These are phyloP conservation scores for Eragrostis tef DNA, from an alignment of 202 grass and related monocot genomes.

Conservation along the genomic window DNA sequence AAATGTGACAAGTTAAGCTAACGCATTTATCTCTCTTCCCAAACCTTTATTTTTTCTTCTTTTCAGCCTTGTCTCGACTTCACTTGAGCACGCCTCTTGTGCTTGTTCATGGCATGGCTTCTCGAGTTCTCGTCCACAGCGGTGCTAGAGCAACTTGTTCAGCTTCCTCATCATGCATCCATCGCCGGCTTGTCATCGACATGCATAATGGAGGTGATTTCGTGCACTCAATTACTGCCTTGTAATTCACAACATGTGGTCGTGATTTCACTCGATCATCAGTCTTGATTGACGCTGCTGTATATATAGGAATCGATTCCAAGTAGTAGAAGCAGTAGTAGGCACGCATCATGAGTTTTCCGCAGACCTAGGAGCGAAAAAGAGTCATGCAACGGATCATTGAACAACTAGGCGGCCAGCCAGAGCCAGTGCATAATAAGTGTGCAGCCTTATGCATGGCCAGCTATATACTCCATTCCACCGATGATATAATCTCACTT, in stretches of 20 bases:
- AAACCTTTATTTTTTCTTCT: background rate
- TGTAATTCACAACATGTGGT: slow-evolving; percentile 14
- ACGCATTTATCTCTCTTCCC: no score
- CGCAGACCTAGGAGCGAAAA: slow-evolving; percentile 39
- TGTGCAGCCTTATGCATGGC: slow-evolving; percentile 48
- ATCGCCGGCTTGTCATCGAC: no score
- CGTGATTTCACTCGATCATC: background rate
- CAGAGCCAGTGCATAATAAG: slow-evolving; percentile 12
- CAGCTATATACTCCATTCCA: slow-evolving; percentile 1
- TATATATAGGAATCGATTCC: background rate
- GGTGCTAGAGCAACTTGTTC: background rate
- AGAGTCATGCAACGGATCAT: slow-evolving; percentile 13
- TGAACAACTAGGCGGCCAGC: background rate
- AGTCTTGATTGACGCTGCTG: slow-evolving; percentile 12
- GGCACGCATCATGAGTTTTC: slow-evolving; percentile 34
- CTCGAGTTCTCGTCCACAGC: background rate
- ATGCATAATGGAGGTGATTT: background rate
- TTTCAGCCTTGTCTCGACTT: slow-evolving; percentile 34
- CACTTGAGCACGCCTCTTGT: slow-evolving; percentile 1
- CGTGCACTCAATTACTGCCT: slow-evolving; percentile 23
- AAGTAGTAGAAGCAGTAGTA: background rate
- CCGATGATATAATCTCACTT: background rate
- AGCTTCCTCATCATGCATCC: no score
- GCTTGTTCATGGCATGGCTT: background rate
- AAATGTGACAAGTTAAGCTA: background rate